Evolutionary conservation across 1,139 yeast species (phyloP), one percentile per base, ranked within the genome.

Genomic region (Yamadazyma taylorii): DNA sequence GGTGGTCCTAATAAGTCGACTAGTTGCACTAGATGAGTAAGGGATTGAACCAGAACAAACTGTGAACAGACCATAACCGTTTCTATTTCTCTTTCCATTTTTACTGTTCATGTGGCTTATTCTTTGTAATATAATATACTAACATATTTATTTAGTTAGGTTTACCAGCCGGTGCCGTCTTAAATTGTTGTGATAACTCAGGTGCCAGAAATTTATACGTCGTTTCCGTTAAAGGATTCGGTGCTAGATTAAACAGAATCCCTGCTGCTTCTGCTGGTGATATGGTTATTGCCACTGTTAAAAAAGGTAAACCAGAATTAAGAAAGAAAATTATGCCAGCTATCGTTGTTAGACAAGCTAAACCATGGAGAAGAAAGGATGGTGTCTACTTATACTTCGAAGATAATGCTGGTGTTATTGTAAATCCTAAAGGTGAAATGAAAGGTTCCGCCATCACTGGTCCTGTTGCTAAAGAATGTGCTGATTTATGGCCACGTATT

Each of bases 321-420:
- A 90, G 99, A 85, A 94, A 94, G 96, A 94, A 94, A 85, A 97
- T 94, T 60, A 90, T 94, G 97, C 98, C 97, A 74, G 98, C 98
- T 65, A 89, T 94, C 61, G 97, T 94, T 66, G 87, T 94, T 60
- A 92, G 99, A 81, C 99, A 94, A 81, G 78, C 98, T 58, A 92
- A 92, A 83, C 94, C 99, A 62, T 94, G 99, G 99, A 90, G 99
- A 90, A 88, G 99, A 86, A 89, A 85, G 84, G 99, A 94, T 69
- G 99, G 99, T 86, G 87, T 89, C 66, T 94, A 74, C 89, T 88
- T 94, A 73, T 94, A 94, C 90, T 94, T 94, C 65, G 99, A 94
- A 84, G 99, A 94, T 79, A 94, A 94, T 70, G 99, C 99, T 56
- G 99, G 99, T 85, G 99, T 94, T 74, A 94, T 94, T 69, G 98